Evolutionary conservation across 2,329 filamentous ascomycete species (phyloP).

Genomic region (Lecanicillium sp.): DNA sequence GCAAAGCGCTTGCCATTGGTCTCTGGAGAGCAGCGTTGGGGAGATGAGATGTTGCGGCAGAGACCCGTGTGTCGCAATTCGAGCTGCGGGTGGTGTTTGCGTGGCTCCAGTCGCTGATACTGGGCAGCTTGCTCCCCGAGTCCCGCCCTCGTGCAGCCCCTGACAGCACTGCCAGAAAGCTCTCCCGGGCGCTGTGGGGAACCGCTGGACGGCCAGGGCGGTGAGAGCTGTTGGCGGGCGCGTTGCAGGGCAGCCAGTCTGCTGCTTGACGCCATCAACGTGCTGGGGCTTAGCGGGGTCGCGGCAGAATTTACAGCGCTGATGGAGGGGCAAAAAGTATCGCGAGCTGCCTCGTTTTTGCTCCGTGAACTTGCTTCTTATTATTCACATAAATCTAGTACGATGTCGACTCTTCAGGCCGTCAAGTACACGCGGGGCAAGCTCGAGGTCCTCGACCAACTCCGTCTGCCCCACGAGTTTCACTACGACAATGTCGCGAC

Average conservation of each 20-base stretch:
- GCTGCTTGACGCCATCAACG: constrained; percentile 8
- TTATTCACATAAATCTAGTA: constrained; percentile 37
- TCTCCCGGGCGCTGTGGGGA: not conserved
- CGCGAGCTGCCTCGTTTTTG: not conserved
- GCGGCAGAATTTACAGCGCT: constrained; percentile 19
- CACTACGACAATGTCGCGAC: constrained; percentile 69
- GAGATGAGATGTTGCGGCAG: not conserved
- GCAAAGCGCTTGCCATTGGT: constrained; percentile 21
- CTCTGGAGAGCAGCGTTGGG: not conserved
- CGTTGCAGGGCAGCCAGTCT: not conserved
- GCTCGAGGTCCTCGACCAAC: constrained; percentile 74
- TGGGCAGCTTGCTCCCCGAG: not conserved
- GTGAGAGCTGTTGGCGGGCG: not conserved
- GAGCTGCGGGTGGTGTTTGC: not conserved
- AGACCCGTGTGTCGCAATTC: constrained; percentile 3
- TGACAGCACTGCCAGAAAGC: not conserved
- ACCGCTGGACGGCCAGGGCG: constrained; percentile 1
- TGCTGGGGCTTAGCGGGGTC: constrained; percentile 16
- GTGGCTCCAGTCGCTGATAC: not conserved
- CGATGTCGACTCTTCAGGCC: constrained; percentile 67
- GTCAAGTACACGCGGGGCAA: constrained; percentile 69
- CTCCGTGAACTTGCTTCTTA: not conserved
- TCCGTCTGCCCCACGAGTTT: constrained; percentile 74
- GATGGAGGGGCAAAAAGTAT: constrained; percentile 13
- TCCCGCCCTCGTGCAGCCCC: not conserved